Conservation (phyloP, 768 basidiomycete genomes). For the Grammothele lineata region DNA sequence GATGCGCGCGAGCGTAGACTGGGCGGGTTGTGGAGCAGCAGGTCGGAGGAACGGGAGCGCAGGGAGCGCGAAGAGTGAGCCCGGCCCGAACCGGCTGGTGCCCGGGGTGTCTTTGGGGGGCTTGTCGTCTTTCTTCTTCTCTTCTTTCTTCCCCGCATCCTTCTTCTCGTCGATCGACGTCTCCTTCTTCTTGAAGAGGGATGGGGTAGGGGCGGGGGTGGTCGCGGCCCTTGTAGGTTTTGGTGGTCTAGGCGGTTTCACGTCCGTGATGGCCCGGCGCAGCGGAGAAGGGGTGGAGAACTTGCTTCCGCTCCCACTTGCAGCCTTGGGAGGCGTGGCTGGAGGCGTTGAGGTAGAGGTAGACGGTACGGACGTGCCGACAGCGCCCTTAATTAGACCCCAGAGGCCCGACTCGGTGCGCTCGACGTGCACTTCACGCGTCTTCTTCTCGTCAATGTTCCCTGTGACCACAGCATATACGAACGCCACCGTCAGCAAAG, state of each 20-base stretch:
- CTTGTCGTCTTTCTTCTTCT: neutral
- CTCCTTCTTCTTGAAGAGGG: neutral
- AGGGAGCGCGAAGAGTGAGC: slow-evolving; percentile 13
- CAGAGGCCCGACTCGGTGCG: slow-evolving; percentile 24
- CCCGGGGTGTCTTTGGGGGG: neutral
- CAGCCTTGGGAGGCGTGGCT: neutral
- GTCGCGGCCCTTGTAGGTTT: neutral
- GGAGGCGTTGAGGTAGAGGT: neutral
- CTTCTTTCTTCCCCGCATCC: neutral
- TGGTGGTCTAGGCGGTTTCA: slow-evolving; percentile 1
- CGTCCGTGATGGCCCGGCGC: neutral
- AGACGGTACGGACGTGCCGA: neutral
- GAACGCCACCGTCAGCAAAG: neutral
- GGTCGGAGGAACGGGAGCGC: slow-evolving; percentile 12
- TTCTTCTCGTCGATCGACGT: neutral
- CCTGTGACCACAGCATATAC: slow-evolving; percentile 6
- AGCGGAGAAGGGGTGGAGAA: neutral
- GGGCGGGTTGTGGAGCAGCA: slow-evolving; percentile 8
- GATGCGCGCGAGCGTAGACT: slow-evolving; percentile 11
- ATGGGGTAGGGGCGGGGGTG: slow-evolving; percentile 1
- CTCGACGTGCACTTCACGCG: slow-evolving; percentile 21
- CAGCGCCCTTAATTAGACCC: slow-evolving; percentile 18
- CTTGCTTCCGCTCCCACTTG: neutral
- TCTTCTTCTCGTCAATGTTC: slow-evolving; percentile 22
- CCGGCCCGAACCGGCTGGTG: neutral